Evolutionary conservation across 257 asterid genomes (phyloP).

Genomic region (Capsicum chinense): DNA sequence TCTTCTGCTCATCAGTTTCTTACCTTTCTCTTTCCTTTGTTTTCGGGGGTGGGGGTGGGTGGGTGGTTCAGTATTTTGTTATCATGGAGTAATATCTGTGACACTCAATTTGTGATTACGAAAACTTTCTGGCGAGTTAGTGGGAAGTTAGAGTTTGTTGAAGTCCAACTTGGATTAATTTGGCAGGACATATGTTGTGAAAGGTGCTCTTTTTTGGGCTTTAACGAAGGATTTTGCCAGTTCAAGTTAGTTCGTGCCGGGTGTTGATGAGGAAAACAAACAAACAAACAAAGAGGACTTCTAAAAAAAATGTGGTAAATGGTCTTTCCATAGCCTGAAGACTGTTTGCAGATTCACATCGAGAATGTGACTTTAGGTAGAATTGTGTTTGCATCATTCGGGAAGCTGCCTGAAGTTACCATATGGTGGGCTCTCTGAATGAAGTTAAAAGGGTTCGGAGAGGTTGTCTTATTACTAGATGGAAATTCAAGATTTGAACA

Average conservation of each 20-base stretch:
- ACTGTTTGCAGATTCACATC: background rate
- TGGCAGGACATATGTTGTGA: background rate
- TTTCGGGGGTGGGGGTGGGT: background rate
- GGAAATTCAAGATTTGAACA: background rate
- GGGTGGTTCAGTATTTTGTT: no score
- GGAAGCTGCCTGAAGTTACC: slow-evolving; percentile 6
- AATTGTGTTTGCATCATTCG: background rate
- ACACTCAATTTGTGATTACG: background rate
- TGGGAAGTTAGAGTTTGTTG: slow-evolving; percentile 2
- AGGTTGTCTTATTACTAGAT: background rate
- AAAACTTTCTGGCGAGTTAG: background rate
- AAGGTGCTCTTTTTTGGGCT: background rate
- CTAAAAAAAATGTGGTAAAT: no score
- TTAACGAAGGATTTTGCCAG: background rate
- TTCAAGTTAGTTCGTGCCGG: background rate
- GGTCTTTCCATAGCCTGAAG: background rate
- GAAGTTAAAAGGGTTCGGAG: slow-evolving; percentile 8
- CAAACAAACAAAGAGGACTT: background rate
- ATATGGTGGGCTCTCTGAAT: background rate
- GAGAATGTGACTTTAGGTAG: background rate
- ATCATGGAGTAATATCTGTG: background rate
- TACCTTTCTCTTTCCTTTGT: background rate
- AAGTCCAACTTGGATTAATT: background rate
- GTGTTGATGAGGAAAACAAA: background rate
- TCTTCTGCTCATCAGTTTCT: background rate